Evolutionary conservation across 2,329 filamentous ascomycete genomes (phyloP), one percentile per base, ranked within the genome.

Genomic region (Escovopsis sp.): DNA sequence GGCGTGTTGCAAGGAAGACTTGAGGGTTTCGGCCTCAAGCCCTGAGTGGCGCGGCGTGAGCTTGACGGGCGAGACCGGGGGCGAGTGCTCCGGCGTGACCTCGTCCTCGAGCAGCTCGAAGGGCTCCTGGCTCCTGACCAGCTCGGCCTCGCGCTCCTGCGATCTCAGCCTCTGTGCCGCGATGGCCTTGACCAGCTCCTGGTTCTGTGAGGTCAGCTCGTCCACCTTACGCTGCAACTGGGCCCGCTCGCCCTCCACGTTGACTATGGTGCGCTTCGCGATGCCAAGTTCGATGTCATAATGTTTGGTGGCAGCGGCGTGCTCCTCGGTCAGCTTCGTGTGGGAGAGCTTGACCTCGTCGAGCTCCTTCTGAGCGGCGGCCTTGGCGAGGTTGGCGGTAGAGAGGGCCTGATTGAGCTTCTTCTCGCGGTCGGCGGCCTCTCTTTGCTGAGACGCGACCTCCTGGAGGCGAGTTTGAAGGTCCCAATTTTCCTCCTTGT

Each of bases 401-500:
- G 76, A 81, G 34, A 98, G 63, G 33, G 68, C 70, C 48, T 86
- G 79, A 12, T 70, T 76, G 28, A 94, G 67, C 53, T 82, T 82
- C 55, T 85, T 82, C 56, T 94, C 86, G 41, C 80, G 79, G 50
- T 90, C 86, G 12, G 76, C 65, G 1, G 81, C 72, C 32, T 93
- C 84, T 51, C 78, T 84, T 42, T 80, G 71, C 13, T 72, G 67
- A 7, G 79, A 70, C 35, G 81, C 69, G 29, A 88, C 65, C 43
- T 96, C 87, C 48, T 94, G 90, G 16, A 92, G 70, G 48, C 86
- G 83, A 0, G 87, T 93, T 57, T 98, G 90, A 27, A 98, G 69
- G 43, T 82, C 88, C 90, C 90, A 98, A 54, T 96, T 98, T 57
- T 96, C 90, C 51, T 98, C 90, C 60, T 94, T 96, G 62, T 93